Evolutionary conservation across 495 filamentous ascomycete genomes (phyloP), one percentile per base, ranked within the genome.

Genomic region (Apodospora peruviana): DNA sequence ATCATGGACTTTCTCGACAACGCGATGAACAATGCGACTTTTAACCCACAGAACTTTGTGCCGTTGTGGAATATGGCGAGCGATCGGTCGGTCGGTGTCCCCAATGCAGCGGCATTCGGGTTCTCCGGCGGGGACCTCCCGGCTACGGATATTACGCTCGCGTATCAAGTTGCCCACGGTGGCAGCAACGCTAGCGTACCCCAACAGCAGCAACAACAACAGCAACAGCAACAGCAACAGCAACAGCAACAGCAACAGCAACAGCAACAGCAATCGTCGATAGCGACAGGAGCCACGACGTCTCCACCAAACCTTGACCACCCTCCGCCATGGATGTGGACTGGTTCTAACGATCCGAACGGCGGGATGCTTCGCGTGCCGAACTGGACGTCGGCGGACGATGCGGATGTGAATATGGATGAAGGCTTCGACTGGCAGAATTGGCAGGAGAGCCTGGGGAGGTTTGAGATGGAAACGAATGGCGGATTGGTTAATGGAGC

Each of bases 401-500:
- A 74, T 11, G 41, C 66, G 17, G 67, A 71, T 22, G 65, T 71
- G 40, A 69, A 69, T 17, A 57, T 66, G 40, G 64, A 68, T 14
- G 71, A 74, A 3, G 58, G 59, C 1, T 73, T 76, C 40, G 68
- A 72, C 47, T 76, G 72, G 72, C 70, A 76, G 53, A 70, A 53
- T 34, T 76, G 68, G 65, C 65, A 73, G 49, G 70, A 74, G 44
- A 68, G 54, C 19, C 24, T 69, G 41, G 58, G 55, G 32, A 43
- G 52, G 43, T 69, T 60, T 9, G 64, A 67, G 51, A 50, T 65
- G n/a, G 61, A 60, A 45, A 49, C 59, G 11, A 57, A 48, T 45
- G 60, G 59, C 9, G 53, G 59, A 9, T 18, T 29, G 1, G 45
- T 18, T 4, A 11, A 16, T 19, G 37, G 23, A 5, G 16, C 45